phyloP scores from a whole-genome alignment of 352 stramenopile species.

The Globisporangium nagaii region DNA sequence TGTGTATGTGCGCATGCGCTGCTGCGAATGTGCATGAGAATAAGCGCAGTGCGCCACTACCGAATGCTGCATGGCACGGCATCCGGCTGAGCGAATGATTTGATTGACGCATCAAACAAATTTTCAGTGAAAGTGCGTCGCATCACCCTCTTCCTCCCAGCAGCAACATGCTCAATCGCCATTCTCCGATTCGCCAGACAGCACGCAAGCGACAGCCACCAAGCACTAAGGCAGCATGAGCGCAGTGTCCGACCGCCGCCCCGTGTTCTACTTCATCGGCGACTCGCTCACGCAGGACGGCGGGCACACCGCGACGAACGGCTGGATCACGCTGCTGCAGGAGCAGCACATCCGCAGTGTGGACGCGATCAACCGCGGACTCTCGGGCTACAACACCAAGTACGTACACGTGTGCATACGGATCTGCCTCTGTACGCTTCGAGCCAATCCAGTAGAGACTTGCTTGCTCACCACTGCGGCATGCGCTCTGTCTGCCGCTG shows the following conservation, averaged over 20 bases:
- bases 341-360: slow-evolving; percentile 44
- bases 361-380: slow-evolving; percentile 52
- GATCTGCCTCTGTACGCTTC: too few relatives aligned
- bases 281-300: slow-evolving; percentile 67
- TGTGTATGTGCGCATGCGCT: too few relatives aligned
- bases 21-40: too few relatives aligned
- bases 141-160: background rate
- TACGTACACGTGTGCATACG: background rate
- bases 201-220: background rate
- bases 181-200: background rate
- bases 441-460: too few relatives aligned
- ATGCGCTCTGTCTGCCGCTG: background rate
- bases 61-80: too few relatives aligned
- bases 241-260: slow-evolving; percentile 6
- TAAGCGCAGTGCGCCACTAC: too few relatives aligned
- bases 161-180: background rate
- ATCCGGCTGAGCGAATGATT: too few relatives aligned
- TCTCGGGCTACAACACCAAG: slow-evolving; percentile 51
- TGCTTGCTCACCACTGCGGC: too few relatives aligned
- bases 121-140: background rate
- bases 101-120: too few relatives aligned
- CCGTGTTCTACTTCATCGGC: slow-evolving; percentile 37
- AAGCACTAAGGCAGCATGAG: background rate
- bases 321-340: slow-evolving; percentile 44
- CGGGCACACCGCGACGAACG: slow-evolving; percentile 23